phyloP scores from a whole-genome alignment of 1,284 basidiomycete species.

The Apiotrichum veenhuisii region DNA sequence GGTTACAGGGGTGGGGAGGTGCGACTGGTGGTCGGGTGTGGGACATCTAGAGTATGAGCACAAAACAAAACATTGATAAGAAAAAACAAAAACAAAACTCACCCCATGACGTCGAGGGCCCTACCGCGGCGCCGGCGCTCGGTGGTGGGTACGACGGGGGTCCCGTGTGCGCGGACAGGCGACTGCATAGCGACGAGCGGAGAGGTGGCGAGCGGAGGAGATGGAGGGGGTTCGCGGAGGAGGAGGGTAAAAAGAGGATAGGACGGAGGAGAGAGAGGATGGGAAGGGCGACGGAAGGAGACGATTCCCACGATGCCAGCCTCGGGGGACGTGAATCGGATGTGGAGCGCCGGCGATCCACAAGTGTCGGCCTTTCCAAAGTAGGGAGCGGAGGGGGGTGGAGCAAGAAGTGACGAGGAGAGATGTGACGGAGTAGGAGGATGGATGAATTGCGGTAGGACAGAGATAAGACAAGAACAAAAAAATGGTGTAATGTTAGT shows the following conservation, averaged over 20 bases:
- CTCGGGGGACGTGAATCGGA: background rate
- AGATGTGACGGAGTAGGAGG: background rate
- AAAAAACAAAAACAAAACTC: too few relatives aligned
- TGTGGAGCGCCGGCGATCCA: slow-evolving; percentile 1
- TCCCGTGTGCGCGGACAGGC: background rate
- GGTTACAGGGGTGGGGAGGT: slow-evolving; percentile 42
- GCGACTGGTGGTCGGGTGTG: slow-evolving; percentile 16
- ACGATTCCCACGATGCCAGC: background rate
- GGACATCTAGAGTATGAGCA: slow-evolving; percentile 1
- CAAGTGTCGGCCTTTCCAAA: background rate
- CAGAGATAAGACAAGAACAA: background rate
- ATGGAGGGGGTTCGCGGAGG: background rate
- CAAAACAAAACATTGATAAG: too few relatives aligned
- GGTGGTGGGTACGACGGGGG: slow-evolving; percentile 26
- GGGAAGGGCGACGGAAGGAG: slow-evolving; percentile 1
- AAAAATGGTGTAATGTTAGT: background rate
- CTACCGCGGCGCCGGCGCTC: slow-evolving; percentile 35
- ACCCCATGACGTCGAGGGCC: slow-evolving; percentile 33
- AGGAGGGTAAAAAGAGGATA: background rate
- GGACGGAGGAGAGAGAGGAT: background rate
- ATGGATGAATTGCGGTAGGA: background rate
- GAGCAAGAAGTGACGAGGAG: background rate
- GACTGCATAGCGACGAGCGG: slow-evolving; percentile 15
- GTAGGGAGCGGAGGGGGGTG: background rate
- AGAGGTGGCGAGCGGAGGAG: background rate